Conservation (phyloP, 345 rosid species). For the Citrus australasica region DNA sequence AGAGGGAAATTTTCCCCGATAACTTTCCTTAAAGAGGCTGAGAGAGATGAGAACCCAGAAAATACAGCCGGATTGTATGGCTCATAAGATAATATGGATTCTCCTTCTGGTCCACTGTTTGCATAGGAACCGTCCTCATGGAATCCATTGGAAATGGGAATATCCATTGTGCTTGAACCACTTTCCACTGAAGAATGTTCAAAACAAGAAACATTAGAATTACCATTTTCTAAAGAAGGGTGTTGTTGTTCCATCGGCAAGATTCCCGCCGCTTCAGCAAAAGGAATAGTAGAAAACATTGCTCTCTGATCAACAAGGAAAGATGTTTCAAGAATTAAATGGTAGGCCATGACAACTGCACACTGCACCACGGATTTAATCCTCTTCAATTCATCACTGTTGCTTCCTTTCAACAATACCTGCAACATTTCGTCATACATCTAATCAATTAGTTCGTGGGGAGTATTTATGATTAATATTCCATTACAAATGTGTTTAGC, state of each 20-base stretch:
- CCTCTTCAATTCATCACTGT: constrained; percentile 76
- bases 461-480: neutral
- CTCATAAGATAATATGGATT: constrained; percentile 47
- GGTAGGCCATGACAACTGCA: constrained; percentile 70
- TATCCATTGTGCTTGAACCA: constrained; percentile 24
- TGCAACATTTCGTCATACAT: constrained; percentile 28
- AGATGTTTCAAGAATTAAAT: constrained; percentile 88
- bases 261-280: constrained; percentile 27
- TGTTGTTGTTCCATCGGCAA: constrained; percentile 21
- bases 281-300: constrained; percentile 70
- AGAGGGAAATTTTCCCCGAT: constrained; percentile 43
- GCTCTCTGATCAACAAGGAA: constrained; percentile 76
- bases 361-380: constrained; percentile 72
- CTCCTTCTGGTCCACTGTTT: constrained; percentile 29
- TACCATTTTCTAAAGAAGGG: constrained; percentile 26
- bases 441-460: neutral
- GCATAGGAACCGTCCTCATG: constrained; percentile 27
- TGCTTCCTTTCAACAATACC: constrained; percentile 90
- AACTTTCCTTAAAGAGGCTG: constrained; percentile 71
- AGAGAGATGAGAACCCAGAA: constrained; percentile 72
- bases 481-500: neutral
- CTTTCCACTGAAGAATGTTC: constrained; percentile 28
- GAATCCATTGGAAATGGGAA: constrained; percentile 49
- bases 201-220: constrained; percentile 19
- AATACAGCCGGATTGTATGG: constrained; percentile 76